A percentile compares a stretch with the other conserved stretches of the same genome.
phyloP scores from a whole-genome alignment of 2,329 filamentous ascomycete species.

The Boeremia exigua region DNA sequence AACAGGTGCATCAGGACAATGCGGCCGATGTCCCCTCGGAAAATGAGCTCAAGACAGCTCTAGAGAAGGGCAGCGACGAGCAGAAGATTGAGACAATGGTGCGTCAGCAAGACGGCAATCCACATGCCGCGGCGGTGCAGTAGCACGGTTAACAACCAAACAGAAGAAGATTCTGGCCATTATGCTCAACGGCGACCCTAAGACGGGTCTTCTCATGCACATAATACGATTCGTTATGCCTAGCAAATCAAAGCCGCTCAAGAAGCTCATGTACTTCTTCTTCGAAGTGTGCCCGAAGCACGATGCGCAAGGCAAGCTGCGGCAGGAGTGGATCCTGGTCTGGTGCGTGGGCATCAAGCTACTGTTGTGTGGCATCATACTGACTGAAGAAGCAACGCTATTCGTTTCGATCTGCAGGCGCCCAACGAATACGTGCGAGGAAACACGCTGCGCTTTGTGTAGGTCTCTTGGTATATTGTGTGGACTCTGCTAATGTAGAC shows the following conservation, averaged over 20 bases:
- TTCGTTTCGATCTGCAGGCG: constrained; percentile 95
- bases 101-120: constrained; percentile 24
- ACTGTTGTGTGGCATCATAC: not conserved
- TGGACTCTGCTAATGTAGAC: constrained; percentile 21
- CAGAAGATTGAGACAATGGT: constrained; percentile 81
- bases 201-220: constrained; percentile 96
- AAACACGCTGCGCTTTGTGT: constrained; percentile 94
- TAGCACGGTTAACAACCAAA: constrained; percentile 31
- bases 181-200: constrained; percentile 97
- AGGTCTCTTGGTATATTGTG: constrained; percentile 11
- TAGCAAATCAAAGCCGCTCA: constrained; percentile 92
- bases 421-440: constrained; percentile 98
- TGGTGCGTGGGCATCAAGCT: constrained; percentile 66
- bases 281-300: constrained; percentile 99
- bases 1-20: constrained; percentile 87
- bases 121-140: constrained; percentile 60
- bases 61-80: constrained; percentile 94
- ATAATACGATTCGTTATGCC: constrained; percentile 99
- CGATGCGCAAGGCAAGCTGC: constrained; percentile 89
- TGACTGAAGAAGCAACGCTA: constrained; percentile 77
- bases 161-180: constrained; percentile 87
- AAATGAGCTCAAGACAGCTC: constrained; percentile 88
- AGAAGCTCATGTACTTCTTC: constrained; percentile 99
- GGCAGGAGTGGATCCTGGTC: constrained; percentile 99
- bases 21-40: constrained; percentile 87